Evolutionary conservation across 306 rosid species (phyloP), one percentile per base, ranked within the genome.

Genomic region (Cucurbita argyrosperma): DNA sequence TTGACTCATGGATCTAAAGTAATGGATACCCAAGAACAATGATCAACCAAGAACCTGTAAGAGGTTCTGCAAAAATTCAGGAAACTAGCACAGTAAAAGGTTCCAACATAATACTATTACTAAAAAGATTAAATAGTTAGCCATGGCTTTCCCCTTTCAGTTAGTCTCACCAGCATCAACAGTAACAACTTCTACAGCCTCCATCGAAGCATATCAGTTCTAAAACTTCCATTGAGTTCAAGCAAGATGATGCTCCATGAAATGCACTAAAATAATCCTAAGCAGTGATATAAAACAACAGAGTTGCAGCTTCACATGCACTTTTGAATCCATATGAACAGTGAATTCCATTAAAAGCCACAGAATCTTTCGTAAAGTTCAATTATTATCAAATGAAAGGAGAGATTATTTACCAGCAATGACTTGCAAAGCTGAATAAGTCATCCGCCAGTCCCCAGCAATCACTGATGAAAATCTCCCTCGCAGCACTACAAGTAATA

Each of bases 381-480:
- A 11, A 30, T 49, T 8, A 26, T 53, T 10, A 51, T 46, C 50
- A 4, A 67, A n/a, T 47, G 57, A 73, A 77, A 58, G 46, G 60
- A 70, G 57, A 46, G 52, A 21, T 30, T 12, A 49, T 74, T 76
- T 82, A 92, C 98, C 98, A 87, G 88, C 87, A 90, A 72, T 69
- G 63, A 80, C 78, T 83, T 1, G 96, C 96, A 63, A 85, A 77
- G 64, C 76, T 66, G 73, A 92, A 84, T 72, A 83, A 69, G 40
- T 58, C 83, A 67, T 92, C 66, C 18, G 80, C 90, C 87, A 92
- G 75, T 12, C 98, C 98, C 96, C 96, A 92, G 68, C 95, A 92
- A 37, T 92, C 88, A 80, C 88, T 87, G 60, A 92, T 68, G 68
- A 88, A 77, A 75, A 90, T 70, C 81, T 90, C 96, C 76, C 78